phyloP scores from a whole-genome alignment of 495 filamentous ascomycete species.

The Rhypophila decipiens region DNA sequence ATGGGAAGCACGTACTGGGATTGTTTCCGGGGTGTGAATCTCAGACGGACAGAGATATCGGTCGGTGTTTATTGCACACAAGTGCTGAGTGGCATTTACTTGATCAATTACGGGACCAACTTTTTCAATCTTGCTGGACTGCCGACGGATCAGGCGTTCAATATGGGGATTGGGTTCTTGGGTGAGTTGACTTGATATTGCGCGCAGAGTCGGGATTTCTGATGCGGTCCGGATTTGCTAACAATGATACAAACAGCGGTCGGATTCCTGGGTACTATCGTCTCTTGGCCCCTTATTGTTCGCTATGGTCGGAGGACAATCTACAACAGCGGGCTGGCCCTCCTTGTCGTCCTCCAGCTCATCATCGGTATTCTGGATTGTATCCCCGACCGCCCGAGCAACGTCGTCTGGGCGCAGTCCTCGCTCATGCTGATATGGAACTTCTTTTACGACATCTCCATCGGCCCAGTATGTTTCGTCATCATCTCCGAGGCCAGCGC shows the following conservation, averaged over 20 bases:
- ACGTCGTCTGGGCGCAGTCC: constrained; percentile 48
- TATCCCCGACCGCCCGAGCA: constrained; percentile 36
- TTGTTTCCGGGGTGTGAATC: constrained; percentile 49
- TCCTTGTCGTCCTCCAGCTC: constrained; percentile 44
- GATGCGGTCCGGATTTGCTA: constrained; percentile 4
- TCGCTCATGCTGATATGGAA: constrained; percentile 52
- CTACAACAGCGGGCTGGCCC: constrained; percentile 44
- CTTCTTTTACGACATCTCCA: constrained; percentile 48
- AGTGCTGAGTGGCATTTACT: constrained; percentile 42
- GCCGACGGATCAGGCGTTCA: constrained; percentile 38
- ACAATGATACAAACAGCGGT: constrained; percentile 18
- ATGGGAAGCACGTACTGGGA: constrained; percentile 50
- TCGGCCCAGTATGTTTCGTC: constrained; percentile 58
- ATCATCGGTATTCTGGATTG: constrained; percentile 55
- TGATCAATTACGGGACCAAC: constrained; percentile 56
- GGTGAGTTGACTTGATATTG: constrained; percentile 24
- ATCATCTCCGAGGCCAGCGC: constrained; percentile 56
- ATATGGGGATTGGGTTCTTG: constrained; percentile 45
- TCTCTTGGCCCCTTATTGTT: constrained; percentile 49
- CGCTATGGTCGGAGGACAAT: constrained; percentile 49
- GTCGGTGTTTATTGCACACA: constrained; percentile 46
- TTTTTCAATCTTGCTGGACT: constrained; percentile 61
- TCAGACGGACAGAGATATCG: constrained; percentile 52
- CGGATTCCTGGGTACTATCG: constrained; percentile 41
- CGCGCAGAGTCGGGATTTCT: no score